Base-by-base conservation (phyloP, 805 yeast species). In the Scheffersomyces ergatensis region DNA sequence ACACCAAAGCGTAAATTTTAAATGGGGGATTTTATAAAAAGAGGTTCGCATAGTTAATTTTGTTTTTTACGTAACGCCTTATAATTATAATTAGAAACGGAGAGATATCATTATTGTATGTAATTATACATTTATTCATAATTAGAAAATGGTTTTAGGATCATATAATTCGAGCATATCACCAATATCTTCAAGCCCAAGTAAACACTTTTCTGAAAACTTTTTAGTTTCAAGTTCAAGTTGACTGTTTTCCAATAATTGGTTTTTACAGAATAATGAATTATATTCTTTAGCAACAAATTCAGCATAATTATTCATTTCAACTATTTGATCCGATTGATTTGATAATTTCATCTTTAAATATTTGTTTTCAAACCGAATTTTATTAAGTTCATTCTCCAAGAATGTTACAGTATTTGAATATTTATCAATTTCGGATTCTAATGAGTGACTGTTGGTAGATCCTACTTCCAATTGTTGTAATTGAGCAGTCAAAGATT, bases 331-430 rank as follows among this genome's bases (percentile, higher is more conserved):
- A 13, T 49, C 42, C 5, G 47, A 34, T 31, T 50, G 53, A 20
- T 44, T 51, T 1, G 37, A 33, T 7, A 60, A 24, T 31, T 55
- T 47, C 15, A 49, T 50, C 37, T 54, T 60, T 38, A 68, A 49
- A 44, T 50, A 67, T 41, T 52, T 54, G 40, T 65, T 67, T 43
- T 68, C 71, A 47, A 68, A 68, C 34, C 55, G 53, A 29, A 59
- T 47, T 40, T 56, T 51, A 18, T 40, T 48, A 13, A 60, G 42
- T 42, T 69, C 65, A 11, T 50, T 55, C 27, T 67, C 72, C 16
- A 69, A 49, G 36, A 49, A 68, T 14, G 49, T 47, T 15, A 65
- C 50, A 44, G 67, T 47, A 17, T 62, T 60, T 12, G 48, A 38
- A 12, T 62, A 53, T 16, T 54, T 20, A 4, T 33, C 27, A 5